Conservation (phyloP, 2,329 filamentous ascomycete species). For the Colletotrichum plurivorum region DNA sequence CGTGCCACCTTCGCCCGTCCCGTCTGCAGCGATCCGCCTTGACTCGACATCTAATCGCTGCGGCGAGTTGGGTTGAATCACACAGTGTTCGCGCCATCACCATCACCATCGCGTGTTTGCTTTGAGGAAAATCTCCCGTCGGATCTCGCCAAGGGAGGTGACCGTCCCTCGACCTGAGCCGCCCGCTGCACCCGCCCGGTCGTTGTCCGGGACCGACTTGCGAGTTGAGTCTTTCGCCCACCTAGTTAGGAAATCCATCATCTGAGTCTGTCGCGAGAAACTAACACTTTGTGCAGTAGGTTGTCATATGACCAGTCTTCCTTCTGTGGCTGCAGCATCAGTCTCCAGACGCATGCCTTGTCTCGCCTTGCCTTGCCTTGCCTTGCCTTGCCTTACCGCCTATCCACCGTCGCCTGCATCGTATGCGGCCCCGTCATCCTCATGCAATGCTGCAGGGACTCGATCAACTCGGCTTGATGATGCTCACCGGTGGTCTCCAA, state of each 20-base stretch:
- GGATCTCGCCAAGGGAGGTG: conserved; percentile 1
- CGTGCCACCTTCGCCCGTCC: not conserved
- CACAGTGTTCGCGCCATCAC: conserved; percentile 8
- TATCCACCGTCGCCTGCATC: conserved; percentile 11
- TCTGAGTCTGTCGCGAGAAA: conserved; percentile 22
- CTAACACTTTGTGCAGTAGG: conserved; percentile 10
- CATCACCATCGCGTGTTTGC: not conserved
- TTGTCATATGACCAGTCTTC: conserved; percentile 32
- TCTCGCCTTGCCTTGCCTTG: too few species aligned
- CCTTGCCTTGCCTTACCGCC: not conserved
- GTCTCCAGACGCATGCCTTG: conserved; percentile 3
- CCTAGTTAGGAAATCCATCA: conserved; percentile 7
- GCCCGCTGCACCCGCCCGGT: conserved; percentile 2
- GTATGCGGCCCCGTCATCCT: conserved; percentile 5
- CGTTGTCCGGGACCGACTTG: too few species aligned
- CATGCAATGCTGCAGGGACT: conserved; percentile 22
- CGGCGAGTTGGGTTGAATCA: conserved; percentile 3
- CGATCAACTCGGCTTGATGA: conserved; percentile 19
- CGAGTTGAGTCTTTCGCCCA: conserved; percentile 12
- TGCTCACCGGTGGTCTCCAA: not conserved
- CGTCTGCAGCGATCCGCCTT: conserved; percentile 12
- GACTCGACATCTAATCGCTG: conserved; percentile 5
- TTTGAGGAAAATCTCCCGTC: not conserved
- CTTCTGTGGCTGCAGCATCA: conserved; percentile 31
- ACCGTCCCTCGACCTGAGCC: not conserved